phyloP scores from a whole-genome alignment of 83 land plant genomes.

The Thuja plicata region DNA sequence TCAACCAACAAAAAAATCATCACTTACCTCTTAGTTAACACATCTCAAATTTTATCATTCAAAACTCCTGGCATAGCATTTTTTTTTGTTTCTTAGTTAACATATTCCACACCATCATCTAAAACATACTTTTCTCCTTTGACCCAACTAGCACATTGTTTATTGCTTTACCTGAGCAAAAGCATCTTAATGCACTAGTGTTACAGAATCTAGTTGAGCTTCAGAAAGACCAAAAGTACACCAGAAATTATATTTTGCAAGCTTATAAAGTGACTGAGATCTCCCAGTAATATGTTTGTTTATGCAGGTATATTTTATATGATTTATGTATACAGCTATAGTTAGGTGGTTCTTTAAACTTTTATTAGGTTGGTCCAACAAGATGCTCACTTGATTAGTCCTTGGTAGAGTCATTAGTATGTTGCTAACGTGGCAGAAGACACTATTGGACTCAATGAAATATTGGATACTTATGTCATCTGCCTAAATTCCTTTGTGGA shows the following conservation, averaged over 20 bases:
- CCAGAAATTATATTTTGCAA: background rate
- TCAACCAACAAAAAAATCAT: slow-evolving; percentile 14
- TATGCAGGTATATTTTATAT: background rate
- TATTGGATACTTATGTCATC: background rate
- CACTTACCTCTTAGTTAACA: background rate
- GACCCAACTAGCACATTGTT: background rate
- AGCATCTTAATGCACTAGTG: background rate
- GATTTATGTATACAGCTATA: background rate
- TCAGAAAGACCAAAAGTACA: background rate
- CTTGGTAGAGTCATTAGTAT: background rate
- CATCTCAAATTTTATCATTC: background rate
- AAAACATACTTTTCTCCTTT: background rate
- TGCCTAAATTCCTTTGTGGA: background rate
- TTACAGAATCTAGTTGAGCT: background rate
- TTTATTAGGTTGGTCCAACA: background rate
- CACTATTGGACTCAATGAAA: background rate
- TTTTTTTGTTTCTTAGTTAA: too few species aligned
- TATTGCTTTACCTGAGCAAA: background rate
- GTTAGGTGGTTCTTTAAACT: background rate
- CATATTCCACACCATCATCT: too few species aligned
- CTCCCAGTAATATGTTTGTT: background rate
- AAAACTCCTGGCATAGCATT: background rate
- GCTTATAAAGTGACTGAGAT: background rate
- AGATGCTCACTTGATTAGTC: background rate
- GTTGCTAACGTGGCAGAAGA: background rate